A percentile compares a stretch with the other conserved stretches of the same genome.
These are phyloP conservation scores for Arctium lappa DNA, from an alignment of 129 eudicot genomes.

Conservation along the genomic window DNA sequence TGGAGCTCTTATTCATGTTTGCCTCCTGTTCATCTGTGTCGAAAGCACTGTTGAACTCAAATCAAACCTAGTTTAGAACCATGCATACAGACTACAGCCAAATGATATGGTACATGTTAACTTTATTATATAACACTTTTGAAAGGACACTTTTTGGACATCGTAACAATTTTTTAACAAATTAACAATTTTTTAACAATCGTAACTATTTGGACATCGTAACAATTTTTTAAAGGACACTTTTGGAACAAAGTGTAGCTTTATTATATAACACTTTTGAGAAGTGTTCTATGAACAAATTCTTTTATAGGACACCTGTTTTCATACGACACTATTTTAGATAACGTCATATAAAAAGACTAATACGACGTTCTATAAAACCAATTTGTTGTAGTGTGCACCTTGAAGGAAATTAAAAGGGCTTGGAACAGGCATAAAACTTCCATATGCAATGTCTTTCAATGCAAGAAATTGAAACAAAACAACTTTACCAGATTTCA, in stretches of 20 bases:
- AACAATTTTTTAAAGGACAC: no score
- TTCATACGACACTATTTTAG: not conserved
- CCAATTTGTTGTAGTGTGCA: not conserved
- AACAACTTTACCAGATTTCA: slow-evolving; percentile 44
- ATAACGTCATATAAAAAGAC: no score
- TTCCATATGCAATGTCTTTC: not conserved
- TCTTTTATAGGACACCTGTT: not conserved
- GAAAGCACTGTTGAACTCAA: slow-evolving; percentile 38
- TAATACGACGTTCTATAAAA: no score
- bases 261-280: no score
- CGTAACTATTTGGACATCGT: no score
- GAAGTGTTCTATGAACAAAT: not conserved
- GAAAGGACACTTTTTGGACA: no score
- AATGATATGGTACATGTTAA: not conserved
- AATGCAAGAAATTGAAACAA: not conserved
- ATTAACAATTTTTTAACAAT: no score
- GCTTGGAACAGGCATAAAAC: not conserved
- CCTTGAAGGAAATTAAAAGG: not conserved
- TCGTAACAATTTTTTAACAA: no score
- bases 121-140: not conserved
- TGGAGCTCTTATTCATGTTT: slow-evolving; percentile 31
- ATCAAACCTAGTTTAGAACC: slow-evolving; percentile 19
- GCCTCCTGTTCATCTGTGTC: slow-evolving; percentile 31
- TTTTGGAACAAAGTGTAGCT: no score
- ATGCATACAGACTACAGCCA: not conserved